phyloP scores from a whole-genome alignment of 1,139 yeast genomes.

The Lodderomyces pseudojiufengensis region DNA sequence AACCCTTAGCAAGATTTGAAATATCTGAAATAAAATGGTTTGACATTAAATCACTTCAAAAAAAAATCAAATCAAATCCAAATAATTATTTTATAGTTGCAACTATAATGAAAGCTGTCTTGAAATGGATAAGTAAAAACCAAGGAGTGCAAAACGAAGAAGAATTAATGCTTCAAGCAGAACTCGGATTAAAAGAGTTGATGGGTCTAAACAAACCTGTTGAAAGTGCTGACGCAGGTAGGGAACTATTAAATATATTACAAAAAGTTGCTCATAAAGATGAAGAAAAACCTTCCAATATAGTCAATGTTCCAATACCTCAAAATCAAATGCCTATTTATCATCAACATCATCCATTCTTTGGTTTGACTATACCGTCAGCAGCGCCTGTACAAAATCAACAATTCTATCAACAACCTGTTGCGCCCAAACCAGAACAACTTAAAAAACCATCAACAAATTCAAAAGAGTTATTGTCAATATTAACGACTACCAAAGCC shows the following conservation, averaged over 20 bases:
- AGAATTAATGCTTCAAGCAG: slow-evolving; percentile 54
- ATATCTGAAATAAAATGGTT: slow-evolving; percentile 57
- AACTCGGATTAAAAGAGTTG: slow-evolving; percentile 57
- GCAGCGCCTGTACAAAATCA: not conserved
- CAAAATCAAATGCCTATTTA: slow-evolving; percentile 29
- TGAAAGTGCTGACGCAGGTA: slow-evolving; percentile 58
- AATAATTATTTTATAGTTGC: slow-evolving; percentile 55
- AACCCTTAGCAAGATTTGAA: slow-evolving; percentile 84
- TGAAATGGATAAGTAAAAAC: slow-evolving; percentile 52
- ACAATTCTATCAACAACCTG: slow-evolving; percentile 5
- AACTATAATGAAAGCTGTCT: slow-evolving; percentile 59
- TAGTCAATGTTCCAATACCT: slow-evolving; percentile 18
- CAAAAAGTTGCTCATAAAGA: slow-evolving; percentile 34
- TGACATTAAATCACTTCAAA: slow-evolving; percentile 35
- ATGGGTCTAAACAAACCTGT: slow-evolving; percentile 47
- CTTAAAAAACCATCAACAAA: slow-evolving; percentile 43
- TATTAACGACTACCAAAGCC: slow-evolving; percentile 38
- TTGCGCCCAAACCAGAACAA: slow-evolving; percentile 39
- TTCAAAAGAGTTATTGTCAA: slow-evolving; percentile 51
- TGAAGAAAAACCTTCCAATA: slow-evolving; percentile 8
- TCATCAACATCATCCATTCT: slow-evolving; percentile 1
- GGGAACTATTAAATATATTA: slow-evolving; percentile 65
- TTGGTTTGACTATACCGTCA: not conserved
- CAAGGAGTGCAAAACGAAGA: slow-evolving; percentile 52
- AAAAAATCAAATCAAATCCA: slow-evolving; percentile 37